Evolutionary conservation across 2,329 filamentous ascomycete species (phyloP).

Genomic region (Lojkania enalia): DNA sequence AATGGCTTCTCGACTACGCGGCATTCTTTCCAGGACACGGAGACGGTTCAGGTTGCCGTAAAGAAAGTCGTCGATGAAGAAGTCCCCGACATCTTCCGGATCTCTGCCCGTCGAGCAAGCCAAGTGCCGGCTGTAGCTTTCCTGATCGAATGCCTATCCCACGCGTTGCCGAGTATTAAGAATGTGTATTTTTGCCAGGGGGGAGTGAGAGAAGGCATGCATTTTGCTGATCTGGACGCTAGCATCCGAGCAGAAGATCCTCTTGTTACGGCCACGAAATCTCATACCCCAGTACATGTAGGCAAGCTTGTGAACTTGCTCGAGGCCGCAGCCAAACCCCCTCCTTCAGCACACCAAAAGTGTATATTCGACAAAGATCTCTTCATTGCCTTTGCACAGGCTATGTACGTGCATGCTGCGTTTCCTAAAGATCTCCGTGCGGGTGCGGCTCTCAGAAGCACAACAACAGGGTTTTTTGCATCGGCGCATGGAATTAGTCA

Average conservation of each 20-base stretch:
- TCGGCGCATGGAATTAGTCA: constrained; percentile 75
- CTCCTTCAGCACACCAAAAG: constrained; percentile 26
- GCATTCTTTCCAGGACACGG: constrained; percentile 62
- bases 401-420: constrained; percentile 56
- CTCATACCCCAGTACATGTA: constrained; percentile 55
- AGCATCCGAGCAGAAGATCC: constrained; percentile 67
- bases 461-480: constrained; percentile 68
- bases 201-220: constrained; percentile 80
- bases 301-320: constrained; percentile 55
- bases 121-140: constrained; percentile 85
- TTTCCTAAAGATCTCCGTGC: constrained; percentile 55
- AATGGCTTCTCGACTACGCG: constrained; percentile 74
- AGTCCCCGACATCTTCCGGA: constrained; percentile 61
- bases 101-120: constrained; percentile 75
- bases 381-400: constrained; percentile 61
- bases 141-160: constrained; percentile 74
- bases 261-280: constrained; percentile 62
- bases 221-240: constrained; percentile 70
- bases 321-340: constrained; percentile 48
- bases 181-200: constrained; percentile 82
- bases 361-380: constrained; percentile 51
- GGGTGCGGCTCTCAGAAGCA: constrained; percentile 71
- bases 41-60: constrained; percentile 48
- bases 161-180: constrained; percentile 68
- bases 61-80: constrained; percentile 33